Percentiles rank a stretch among this genome's conserved stretches.
These are phyloP conservation scores for Neonectria punicea DNA, from an alignment of 2,329 filamentous ascomycete species.

Conservation along the genomic window DNA sequence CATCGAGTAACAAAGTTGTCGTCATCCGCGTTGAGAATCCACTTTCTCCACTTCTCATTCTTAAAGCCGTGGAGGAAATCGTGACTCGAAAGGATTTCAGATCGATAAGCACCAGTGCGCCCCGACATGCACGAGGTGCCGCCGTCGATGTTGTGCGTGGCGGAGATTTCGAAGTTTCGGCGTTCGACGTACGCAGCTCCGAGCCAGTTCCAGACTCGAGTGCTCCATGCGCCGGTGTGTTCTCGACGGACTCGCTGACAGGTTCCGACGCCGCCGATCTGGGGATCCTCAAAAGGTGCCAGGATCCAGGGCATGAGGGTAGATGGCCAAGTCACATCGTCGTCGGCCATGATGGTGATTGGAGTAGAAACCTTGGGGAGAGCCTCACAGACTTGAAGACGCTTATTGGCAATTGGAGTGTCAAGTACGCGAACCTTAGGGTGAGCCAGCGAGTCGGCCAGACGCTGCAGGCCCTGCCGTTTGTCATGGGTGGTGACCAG, in stretches of 20 bases:
- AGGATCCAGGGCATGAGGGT: conserved; percentile 92
- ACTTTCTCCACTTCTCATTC: conserved; percentile 88
- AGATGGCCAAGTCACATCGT: conserved; percentile 92
- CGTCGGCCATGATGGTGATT: conserved; percentile 93
- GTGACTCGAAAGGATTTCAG: conserved; percentile 85
- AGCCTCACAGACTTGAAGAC: conserved; percentile 90
- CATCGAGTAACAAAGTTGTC: conserved; percentile 98
- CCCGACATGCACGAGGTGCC: conserved; percentile 98
- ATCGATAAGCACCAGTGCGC: conserved; percentile 90
- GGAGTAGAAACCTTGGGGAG: conserved; percentile 85
- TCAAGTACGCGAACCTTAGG: conserved; percentile 78
- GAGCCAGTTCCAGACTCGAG: conserved; percentile 85
- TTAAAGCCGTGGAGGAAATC: conserved; percentile 91
- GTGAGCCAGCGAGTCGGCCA: conserved; percentile 69
- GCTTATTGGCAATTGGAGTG: conserved; percentile 91
- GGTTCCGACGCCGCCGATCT: conserved; percentile 90
- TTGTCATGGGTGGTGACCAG: conserved; percentile 90
- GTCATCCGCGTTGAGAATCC: conserved; percentile 93
- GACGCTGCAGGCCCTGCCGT: conserved; percentile 71
- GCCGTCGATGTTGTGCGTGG: conserved; percentile 93
- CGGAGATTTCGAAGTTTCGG: conserved; percentile 96
- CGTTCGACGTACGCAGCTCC: conserved; percentile 92
- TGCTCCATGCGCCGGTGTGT: conserved; percentile 66
- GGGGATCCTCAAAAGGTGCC: conserved; percentile 86
- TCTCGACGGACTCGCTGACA: conserved; percentile 86